phyloP scores from a whole-genome alignment of 805 yeast genomes.

The Metschnikowia borealis region DNA sequence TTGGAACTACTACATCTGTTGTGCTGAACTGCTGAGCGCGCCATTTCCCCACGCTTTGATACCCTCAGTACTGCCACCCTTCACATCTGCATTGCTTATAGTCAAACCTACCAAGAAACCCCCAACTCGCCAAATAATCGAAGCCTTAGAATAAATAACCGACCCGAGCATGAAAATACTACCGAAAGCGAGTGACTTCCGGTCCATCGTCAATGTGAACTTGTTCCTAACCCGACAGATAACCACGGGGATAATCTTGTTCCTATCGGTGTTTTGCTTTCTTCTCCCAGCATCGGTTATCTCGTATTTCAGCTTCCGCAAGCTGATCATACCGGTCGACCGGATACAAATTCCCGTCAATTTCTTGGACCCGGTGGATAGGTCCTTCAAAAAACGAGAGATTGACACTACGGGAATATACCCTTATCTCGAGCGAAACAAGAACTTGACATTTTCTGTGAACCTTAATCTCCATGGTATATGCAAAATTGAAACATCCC shows the following conservation, averaged over 20 bases:
- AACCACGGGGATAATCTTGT: constrained; percentile 11
- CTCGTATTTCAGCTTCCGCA: constrained; percentile 34
- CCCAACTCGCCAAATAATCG: neutral
- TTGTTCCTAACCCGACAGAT: constrained; percentile 16
- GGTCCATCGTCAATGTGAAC: constrained; percentile 1
- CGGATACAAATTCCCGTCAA: constrained; percentile 13
- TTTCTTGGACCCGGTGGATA: neutral
- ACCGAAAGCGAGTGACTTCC: neutral
- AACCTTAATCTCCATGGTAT: constrained; percentile 22
- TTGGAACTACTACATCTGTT: neutral
- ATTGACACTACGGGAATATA: constrained; percentile 4
- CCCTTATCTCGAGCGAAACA: constrained; percentile 11
- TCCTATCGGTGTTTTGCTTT: constrained; percentile 22
- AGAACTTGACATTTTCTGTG: constrained; percentile 11
- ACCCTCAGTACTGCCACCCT: neutral
- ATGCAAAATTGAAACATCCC: constrained; percentile 21
- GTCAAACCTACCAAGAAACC: neutral
- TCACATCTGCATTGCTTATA: neutral
- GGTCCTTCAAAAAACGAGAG: constrained; percentile 1
- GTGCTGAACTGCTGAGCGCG: neutral
- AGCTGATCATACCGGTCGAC: constrained; percentile 29
- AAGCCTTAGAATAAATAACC: neutral
- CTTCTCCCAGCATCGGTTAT: constrained; percentile 34
- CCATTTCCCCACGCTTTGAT: neutral
- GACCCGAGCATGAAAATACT: constrained; percentile 2